Evolutionary conservation across 1,139 yeast species (phyloP).

Genomic region (Saccharomyces pastorianus): DNA sequence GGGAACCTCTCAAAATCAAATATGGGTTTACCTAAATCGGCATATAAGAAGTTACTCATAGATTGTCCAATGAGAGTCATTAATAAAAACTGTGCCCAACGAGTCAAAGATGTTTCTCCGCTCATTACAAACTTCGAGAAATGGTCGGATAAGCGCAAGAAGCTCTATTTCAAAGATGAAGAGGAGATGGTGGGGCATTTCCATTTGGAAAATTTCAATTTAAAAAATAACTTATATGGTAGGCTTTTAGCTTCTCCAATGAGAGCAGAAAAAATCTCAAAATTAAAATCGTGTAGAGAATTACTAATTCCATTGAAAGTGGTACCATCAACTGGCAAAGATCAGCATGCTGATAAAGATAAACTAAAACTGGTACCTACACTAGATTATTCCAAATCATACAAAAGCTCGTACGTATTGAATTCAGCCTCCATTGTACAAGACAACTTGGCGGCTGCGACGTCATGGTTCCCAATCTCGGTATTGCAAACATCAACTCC

Average conservation of each 20-base stretch:
- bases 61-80: neutral
- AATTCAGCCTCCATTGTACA: conserved; percentile 10
- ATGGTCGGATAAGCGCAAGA: conserved; percentile 27
- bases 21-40: neutral
- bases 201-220: conserved; percentile 6
- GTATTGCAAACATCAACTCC: conserved; percentile 4
- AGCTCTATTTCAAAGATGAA: conserved; percentile 9
- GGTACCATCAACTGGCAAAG: conserved; percentile 1
- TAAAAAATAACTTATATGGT: conserved; percentile 24
- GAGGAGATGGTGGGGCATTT: neutral
- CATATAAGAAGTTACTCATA: neutral
- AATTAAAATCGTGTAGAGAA: conserved; percentile 19
- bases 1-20: neutral
- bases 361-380: conserved; percentile 5
- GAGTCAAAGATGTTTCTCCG: conserved; percentile 14
- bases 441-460: conserved; percentile 4
- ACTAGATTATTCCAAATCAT: neutral
- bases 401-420: conserved; percentile 20
- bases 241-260: conserved; percentile 24
- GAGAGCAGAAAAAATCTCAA: conserved; percentile 21
- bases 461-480: conserved; percentile 15
- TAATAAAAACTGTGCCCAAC: neutral
- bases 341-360: conserved; percentile 4
- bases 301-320: conserved; percentile 20
- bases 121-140: conserved; percentile 23